phyloP scores from a whole-genome alignment of 495 filamentous ascomycete genomes.

The Penicillium crystallinum region DNA sequence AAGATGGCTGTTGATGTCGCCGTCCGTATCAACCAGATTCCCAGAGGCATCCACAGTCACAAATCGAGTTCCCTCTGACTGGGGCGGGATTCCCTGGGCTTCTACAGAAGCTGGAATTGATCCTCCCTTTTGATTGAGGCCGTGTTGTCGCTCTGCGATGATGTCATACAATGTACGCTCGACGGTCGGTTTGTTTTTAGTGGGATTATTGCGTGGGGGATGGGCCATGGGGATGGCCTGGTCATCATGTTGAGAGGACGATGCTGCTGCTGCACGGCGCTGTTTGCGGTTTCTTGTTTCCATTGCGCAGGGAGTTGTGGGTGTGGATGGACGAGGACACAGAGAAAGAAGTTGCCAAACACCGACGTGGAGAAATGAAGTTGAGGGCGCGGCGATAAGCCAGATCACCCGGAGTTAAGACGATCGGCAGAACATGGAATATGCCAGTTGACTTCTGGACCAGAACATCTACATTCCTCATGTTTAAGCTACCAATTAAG shows the following conservation, averaged over 20 bases:
- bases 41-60: constrained; percentile 37
- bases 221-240: constrained; percentile 34
- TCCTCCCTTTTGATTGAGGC: constrained; percentile 16
- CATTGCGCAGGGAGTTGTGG: constrained; percentile 14
- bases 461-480: neutral
- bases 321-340: neutral
- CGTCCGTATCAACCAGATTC: constrained; percentile 28
- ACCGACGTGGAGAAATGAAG: constrained; percentile 13
- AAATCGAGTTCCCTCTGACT: constrained; percentile 28
- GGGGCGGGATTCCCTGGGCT: constrained; percentile 2
- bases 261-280: constrained; percentile 38
- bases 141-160: constrained; percentile 43
- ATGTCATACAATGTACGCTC: constrained; percentile 48
- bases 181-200: constrained; percentile 25
- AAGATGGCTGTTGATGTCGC: constrained; percentile 13
- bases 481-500: neutral
- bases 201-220: constrained; percentile 26
- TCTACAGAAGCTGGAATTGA: neutral
- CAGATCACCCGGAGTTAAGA: constrained; percentile 7
- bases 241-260: neutral
- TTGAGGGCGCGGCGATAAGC: constrained; percentile 12
- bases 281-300: constrained; percentile 47
- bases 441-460: too few relatives aligned
- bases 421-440: too few relatives aligned
- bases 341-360: constrained; percentile 1